Conservation (phyloP, 2,329 filamentous ascomycete species). For the Diaporthe sp. region DNA sequence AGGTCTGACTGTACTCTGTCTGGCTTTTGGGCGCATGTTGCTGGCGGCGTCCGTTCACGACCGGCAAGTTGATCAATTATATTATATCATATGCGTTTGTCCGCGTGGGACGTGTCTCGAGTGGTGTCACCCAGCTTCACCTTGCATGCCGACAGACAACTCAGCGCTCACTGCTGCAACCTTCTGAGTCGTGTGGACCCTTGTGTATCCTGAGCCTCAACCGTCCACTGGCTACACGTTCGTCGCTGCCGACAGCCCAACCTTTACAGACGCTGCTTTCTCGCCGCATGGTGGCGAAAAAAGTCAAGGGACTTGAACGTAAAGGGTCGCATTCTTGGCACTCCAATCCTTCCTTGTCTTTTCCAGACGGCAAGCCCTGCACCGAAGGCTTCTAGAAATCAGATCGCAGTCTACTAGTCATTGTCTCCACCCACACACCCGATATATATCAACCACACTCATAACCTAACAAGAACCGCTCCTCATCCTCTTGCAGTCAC, state of each 20-base stretch:
- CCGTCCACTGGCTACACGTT: constrained; percentile 6
- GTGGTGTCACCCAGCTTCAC: constrained; percentile 23
- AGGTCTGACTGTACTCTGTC: constrained; percentile 11
- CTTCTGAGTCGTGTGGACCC: constrained; percentile 22
- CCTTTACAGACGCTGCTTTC: not conserved
- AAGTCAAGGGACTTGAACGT: not conserved
- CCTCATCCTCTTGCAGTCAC: not conserved
- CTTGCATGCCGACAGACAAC: constrained; percentile 24
- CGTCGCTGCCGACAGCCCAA: not conserved
- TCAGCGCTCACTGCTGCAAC: constrained; percentile 20
- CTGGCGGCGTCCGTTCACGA: not conserved
- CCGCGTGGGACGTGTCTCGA: not conserved
- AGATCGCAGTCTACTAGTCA: constrained; percentile 20
- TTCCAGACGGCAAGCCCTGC: constrained; percentile 1
- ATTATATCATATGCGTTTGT: constrained; percentile 11
- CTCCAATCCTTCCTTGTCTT: not conserved
- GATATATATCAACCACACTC: not conserved
- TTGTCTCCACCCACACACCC: constrained; percentile 15
- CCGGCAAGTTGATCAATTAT: not conserved
- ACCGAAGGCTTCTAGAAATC: constrained; percentile 33
- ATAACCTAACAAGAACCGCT: not conserved
- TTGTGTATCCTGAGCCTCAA: constrained; percentile 20
- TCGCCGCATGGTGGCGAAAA: constrained; percentile 23
- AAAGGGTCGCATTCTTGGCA: constrained; percentile 20
- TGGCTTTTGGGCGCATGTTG: not conserved